Percentiles rank a stretch among this genome's conserved stretches.
These are phyloP conservation scores for Amesomyces nigricolor DNA, from an alignment of 2,329 filamentous ascomycete genomes.

Conservation along the genomic window DNA sequence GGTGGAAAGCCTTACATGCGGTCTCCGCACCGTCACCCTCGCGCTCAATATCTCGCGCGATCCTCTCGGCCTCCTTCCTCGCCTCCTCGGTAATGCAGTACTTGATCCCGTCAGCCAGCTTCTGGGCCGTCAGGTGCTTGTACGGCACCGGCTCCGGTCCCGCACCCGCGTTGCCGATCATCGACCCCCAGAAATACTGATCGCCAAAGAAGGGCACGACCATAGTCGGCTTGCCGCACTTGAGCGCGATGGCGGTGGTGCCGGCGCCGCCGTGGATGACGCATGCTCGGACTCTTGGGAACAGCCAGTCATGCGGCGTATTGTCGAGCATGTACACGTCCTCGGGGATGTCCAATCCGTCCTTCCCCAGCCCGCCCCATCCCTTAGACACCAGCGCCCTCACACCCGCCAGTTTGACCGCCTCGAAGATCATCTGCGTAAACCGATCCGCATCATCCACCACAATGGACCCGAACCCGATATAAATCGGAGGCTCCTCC, in stretches of 20 bases:
- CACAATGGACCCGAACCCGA: constrained; percentile 72
- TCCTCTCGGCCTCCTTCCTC: constrained; percentile 48
- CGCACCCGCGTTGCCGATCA: constrained; percentile 58
- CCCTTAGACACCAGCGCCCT: constrained; percentile 69
- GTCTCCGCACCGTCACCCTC: constrained; percentile 66
- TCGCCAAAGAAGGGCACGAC: constrained; percentile 77
- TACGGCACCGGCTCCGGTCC: constrained; percentile 64
- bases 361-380: constrained; percentile 65
- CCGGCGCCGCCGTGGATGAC: constrained; percentile 75
- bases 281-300: constrained; percentile 59
- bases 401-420: constrained; percentile 59
- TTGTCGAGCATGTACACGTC: constrained; percentile 68
- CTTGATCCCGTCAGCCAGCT: constrained; percentile 64
- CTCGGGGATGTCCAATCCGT: constrained; percentile 48
- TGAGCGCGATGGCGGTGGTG: constrained; percentile 68
- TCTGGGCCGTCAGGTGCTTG: constrained; percentile 58
- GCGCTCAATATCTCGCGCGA: constrained; percentile 55
- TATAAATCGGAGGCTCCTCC: constrained; percentile 59
- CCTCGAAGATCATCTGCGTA: constrained; percentile 66
- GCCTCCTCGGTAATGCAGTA: constrained; percentile 60
- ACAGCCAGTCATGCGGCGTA: constrained; percentile 72
- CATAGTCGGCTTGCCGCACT: constrained; percentile 66
- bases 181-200: constrained; percentile 71
- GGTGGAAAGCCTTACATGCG: constrained; percentile 62
- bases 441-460: constrained; percentile 65